Base-by-base conservation (phyloP, 179 eudicot genomes). In the Drosera spatulata region DNA sequence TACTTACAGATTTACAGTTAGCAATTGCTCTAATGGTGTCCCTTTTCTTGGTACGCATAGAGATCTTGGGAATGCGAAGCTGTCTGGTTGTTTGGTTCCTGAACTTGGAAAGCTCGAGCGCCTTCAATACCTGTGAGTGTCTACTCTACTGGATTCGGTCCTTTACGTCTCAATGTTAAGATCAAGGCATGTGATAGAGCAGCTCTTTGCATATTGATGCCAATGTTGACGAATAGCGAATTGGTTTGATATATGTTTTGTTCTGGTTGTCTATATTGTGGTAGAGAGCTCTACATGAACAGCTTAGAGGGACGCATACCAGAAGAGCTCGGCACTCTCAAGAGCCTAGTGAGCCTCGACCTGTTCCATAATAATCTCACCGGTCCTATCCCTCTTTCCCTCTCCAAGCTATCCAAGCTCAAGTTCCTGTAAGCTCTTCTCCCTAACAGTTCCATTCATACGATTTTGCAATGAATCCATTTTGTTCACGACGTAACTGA, bases 11-110 rank as follows among this genome's bases (percentile, higher is more conserved):
- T 22, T 22, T 22, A 22, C 33, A 22, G 33, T 22, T 22, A 22
- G 33, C 0, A 22, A 22, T 22, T 22, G 33, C 33, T 22, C 0
- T 22, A 22, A 22, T 22, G 33, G 33, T 22, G 33, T 22, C 33
- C 33, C 33, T 22, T 22, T 22, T 22, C 33, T 53, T 45, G 7
- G 75, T 76, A 88, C 33, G 33, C 33, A 22, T 22, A 22, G 96
- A 67, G 95, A 89, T 77, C 91, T 89, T 56, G 96, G 95, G 71
- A 89, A 86, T 62, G 90, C 91, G 41, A 84, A 82, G 70, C 81
- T 89, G 56, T 80, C 88, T 10, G 97, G 97, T 10, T 75, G 71
- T 38, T 81, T 89, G 49, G 91, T 84, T n/a, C 87, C 97, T 48
- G 84, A 89, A 50, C 77, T 89, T 60, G 97, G 95, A 64, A 80